Conservation (phyloP, 768 basidiomycete species). For the Aureoboletus auriporus region DNA sequence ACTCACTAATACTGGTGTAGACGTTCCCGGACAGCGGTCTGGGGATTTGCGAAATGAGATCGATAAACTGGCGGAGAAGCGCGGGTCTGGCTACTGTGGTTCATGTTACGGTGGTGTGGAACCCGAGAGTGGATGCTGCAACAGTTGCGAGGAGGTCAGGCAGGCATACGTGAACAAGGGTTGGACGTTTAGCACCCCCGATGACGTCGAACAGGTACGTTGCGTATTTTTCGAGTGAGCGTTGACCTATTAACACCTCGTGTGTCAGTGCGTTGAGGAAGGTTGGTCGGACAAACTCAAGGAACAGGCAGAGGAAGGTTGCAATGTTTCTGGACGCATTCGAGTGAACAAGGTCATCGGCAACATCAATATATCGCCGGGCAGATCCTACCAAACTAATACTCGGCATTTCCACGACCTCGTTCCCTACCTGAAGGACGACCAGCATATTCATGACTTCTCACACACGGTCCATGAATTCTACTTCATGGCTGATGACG, state of each 20-base stretch:
- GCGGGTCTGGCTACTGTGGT: conserved; percentile 75
- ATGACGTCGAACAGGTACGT: conserved; percentile 86
- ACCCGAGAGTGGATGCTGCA: conserved; percentile 83
- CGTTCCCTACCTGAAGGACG: conserved; percentile 91
- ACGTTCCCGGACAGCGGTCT: conserved; percentile 52
- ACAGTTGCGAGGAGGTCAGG: conserved; percentile 93
- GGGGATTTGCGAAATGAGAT: conserved; percentile 82
- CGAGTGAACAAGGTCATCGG: conserved; percentile 97
- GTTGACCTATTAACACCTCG: not conserved
- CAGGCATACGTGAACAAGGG: conserved; percentile 86
- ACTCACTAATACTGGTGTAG: conserved; percentile 53
- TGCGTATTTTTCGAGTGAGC: not conserved
- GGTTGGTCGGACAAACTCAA: conserved; percentile 93
- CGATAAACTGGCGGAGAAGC: conserved; percentile 67
- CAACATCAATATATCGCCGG: conserved; percentile 92
- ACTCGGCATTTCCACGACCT: conserved; percentile 79
- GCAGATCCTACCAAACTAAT: conserved; percentile 89
- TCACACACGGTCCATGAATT: conserved; percentile 83
- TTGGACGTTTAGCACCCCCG: conserved; percentile 93
- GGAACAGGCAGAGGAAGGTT: conserved; percentile 91
- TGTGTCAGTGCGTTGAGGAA: conserved; percentile 77
- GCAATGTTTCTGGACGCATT: conserved; percentile 87
- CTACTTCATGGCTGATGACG: conserved; percentile 77
- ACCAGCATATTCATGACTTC: conserved; percentile 89
- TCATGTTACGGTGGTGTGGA: conserved; percentile 90